phyloP scores from a whole-genome alignment of 176 grass and related monocot species.

The Aegilops speltoides region DNA sequence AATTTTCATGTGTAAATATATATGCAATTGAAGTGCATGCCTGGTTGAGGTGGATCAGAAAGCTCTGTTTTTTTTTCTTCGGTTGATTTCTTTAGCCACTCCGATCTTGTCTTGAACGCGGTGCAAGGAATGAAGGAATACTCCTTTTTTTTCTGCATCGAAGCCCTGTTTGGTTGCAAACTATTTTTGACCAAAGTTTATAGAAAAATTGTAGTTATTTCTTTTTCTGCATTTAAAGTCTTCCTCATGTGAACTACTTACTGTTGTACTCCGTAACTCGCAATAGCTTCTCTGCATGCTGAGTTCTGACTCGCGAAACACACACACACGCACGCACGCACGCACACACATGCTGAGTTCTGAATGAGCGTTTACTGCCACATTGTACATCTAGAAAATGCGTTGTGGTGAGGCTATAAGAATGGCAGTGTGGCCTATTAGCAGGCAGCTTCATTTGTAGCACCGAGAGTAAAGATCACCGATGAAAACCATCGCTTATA shows the following conservation, averaged over 20 bases:
- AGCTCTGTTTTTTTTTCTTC: not conserved
- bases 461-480: no score
- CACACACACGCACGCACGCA: no score
- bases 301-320: no score
- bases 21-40: not conserved
- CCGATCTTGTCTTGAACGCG: not conserved
- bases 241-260: not conserved
- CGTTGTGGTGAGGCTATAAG: no score
- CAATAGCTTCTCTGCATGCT: not conserved
- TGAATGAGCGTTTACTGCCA: no score
- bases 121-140: not conserved
- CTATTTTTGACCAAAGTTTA: no score
- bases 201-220: no score
- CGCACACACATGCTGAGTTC: not conserved
- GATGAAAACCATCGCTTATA: no score
- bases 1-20: slow-evolving; percentile 44
- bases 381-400: no score
- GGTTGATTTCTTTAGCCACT: not conserved
- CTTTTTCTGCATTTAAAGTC: not conserved
- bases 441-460: no score
- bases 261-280: not conserved
- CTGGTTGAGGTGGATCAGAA: not conserved
- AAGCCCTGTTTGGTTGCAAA: not conserved
- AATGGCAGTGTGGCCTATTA: no score
- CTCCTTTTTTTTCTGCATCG: not conserved